Evolutionary conservation across 2,329 filamentous ascomycete species (phyloP).

Genomic region (Colletotrichum spaethianum): DNA sequence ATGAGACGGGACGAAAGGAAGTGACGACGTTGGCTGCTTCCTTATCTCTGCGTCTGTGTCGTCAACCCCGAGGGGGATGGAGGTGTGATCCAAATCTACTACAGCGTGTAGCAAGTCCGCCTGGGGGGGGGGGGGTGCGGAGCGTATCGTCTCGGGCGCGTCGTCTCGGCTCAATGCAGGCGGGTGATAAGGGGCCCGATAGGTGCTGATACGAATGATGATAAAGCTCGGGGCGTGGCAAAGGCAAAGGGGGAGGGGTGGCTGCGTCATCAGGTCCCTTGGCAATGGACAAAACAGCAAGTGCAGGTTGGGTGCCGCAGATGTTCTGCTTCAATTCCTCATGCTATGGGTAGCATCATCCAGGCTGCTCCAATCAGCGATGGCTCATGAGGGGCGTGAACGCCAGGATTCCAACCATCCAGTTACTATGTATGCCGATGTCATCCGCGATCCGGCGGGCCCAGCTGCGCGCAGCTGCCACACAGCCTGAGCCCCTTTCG

Average conservation of each 20-base stretch:
- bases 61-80: background rate
- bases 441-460: background rate
- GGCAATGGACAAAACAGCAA: background rate
- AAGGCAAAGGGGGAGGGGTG: background rate
- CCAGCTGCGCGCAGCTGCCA: background rate
- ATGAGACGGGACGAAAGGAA: conserved; percentile 13
- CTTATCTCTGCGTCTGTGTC: conserved; percentile 8
- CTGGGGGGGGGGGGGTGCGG: background rate
- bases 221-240: conserved; percentile 40
- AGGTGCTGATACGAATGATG: conserved; percentile 17
- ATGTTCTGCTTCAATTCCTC: conserved; percentile 11
- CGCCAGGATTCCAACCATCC: no score
- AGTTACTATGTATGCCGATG: background rate
- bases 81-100: background rate
- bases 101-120: background rate
- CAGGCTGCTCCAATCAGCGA: conserved; percentile 13
- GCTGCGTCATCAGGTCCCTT: background rate
- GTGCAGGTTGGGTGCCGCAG: background rate
- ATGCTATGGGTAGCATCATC: conserved; percentile 6
- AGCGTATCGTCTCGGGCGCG: conserved; percentile 27
- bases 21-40: conserved; percentile 7
- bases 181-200: conserved; percentile 14
- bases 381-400: background rate
- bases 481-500: background rate
- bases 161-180: conserved; percentile 16